A percentile compares a stretch with the other conserved stretches of the same genome.
Evolutionary conservation across 768 basidiomycete genomes (phyloP).

Genomic region (Boletus sensibilis): DNA sequence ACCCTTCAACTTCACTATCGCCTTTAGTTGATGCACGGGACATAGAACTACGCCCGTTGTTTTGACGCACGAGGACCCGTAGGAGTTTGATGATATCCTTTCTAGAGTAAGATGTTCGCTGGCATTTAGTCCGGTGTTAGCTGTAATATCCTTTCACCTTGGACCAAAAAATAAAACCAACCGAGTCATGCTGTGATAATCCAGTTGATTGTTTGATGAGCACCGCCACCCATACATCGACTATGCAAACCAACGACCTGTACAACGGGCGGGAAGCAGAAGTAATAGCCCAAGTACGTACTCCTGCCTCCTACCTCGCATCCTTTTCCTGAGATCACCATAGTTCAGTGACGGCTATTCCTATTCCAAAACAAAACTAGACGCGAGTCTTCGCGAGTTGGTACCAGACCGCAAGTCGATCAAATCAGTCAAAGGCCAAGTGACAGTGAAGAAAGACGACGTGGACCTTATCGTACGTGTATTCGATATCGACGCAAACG

Average conservation of each 20-base stretch:
- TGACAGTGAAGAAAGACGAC: slow-evolving; percentile 29
- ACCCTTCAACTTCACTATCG: slow-evolving; percentile 5
- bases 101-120: slow-evolving; percentile 28
- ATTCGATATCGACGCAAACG: background rate
- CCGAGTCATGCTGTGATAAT: background rate
- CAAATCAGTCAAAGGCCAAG: slow-evolving; percentile 42
- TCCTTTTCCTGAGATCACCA: slow-evolving; percentile 34
- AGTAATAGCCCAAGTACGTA: slow-evolving; percentile 28
- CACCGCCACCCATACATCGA: slow-evolving; percentile 23
- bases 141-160: slow-evolving; percentile 29
- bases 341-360: slow-evolving; percentile 56
- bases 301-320: background rate
- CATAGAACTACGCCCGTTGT: slow-evolving; percentile 12
- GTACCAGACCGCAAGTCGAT: slow-evolving; percentile 46
- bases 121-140: slow-evolving; percentile 31
- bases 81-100: slow-evolving; percentile 18
- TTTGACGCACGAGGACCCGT: slow-evolving; percentile 18
- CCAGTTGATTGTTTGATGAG: background rate
- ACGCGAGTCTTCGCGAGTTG: slow-evolving; percentile 50
- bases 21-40: slow-evolving; percentile 17
- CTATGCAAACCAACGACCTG: slow-evolving; percentile 22
- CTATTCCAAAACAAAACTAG: slow-evolving; percentile 35
- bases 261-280: slow-evolving; percentile 33
- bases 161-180: slow-evolving; percentile 14
- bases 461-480: slow-evolving; percentile 28